Evolutionary conservation across 257 asterid species (phyloP).

Genomic region (Nicotiana paniculata): DNA sequence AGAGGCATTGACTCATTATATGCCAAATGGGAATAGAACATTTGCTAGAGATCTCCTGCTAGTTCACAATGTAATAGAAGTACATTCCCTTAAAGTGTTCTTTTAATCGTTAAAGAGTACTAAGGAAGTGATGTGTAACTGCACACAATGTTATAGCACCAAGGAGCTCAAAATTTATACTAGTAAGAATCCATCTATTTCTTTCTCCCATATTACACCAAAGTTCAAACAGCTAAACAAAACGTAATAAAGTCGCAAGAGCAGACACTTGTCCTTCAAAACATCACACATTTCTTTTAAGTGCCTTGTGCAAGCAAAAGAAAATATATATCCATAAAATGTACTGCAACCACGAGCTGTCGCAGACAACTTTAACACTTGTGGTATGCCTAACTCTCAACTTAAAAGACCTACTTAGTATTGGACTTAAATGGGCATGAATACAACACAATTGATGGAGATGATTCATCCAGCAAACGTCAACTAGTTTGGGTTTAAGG

Average conservation of each 20-base stretch:
- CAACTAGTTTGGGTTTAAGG: background rate
- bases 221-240: background rate
- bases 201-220: background rate
- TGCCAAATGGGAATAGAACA: background rate
- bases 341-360: background rate
- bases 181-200: background rate
- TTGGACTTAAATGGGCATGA: background rate
- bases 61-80: background rate
- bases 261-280: background rate
- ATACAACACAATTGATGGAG: background rate
- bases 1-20: background rate
- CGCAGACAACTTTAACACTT: background rate
- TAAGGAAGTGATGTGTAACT: background rate
- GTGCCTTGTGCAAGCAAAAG: background rate
- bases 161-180: background rate
- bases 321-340: background rate
- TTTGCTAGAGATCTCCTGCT: background rate
- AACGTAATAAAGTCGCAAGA: background rate
- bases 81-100: background rate
- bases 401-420: background rate
- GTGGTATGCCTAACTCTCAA: background rate
- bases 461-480: background rate
- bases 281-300: background rate
- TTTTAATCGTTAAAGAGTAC: background rate
- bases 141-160: background rate